Conservation (phyloP, 805 yeast genomes). For the Candida yuanshanica region DNA sequence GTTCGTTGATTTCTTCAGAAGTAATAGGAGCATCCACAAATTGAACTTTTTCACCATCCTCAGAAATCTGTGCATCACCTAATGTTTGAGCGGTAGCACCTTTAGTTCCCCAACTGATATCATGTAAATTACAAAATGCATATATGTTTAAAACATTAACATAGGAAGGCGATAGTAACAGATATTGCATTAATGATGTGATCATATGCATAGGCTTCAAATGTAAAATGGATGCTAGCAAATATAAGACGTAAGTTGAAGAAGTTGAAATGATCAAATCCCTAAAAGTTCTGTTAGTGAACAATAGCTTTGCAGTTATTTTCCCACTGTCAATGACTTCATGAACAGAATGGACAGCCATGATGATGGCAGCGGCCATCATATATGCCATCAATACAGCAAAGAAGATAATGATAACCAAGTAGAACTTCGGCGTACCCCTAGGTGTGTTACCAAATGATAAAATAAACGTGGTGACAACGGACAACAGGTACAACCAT, state of each 20-base stretch:
- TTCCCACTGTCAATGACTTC: constrained; percentile 31
- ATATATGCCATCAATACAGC: constrained; percentile 86
- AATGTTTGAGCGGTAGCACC: constrained; percentile 72
- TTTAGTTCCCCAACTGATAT: constrained; percentile 96
- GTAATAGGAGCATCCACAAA: constrained; percentile 68
- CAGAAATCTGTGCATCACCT: constrained; percentile 75
- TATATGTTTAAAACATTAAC: constrained; percentile 88
- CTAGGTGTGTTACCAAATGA: constrained; percentile 93
- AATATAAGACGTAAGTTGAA: constrained; percentile 78
- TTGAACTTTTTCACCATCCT: constrained; percentile 54
- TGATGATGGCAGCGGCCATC: constrained; percentile 79
- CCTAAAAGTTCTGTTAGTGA: constrained; percentile 69
- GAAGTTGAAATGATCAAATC: constrained; percentile 82
- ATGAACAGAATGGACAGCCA: constrained; percentile 69
- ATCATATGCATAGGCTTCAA: constrained; percentile 92
- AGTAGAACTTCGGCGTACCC: constrained; percentile 78
- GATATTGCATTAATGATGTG: constrained; percentile 79
- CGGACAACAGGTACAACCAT: constrained; percentile 78
- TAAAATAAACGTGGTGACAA: constrained; percentile 80
- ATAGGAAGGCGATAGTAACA: constrained; percentile 81
- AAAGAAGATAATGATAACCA: constrained; percentile 69
- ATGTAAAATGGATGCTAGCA: constrained; percentile 71
- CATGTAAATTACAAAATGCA: constrained; percentile 95
- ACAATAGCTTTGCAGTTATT: constrained; percentile 38
- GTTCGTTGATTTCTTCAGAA: constrained; percentile 65